Percentiles rank a stretch among this genome's conserved stretches.
These are phyloP conservation scores for Durotheca rogersii DNA, from an alignment of 495 filamentous ascomycete genomes.

Conservation along the genomic window DNA sequence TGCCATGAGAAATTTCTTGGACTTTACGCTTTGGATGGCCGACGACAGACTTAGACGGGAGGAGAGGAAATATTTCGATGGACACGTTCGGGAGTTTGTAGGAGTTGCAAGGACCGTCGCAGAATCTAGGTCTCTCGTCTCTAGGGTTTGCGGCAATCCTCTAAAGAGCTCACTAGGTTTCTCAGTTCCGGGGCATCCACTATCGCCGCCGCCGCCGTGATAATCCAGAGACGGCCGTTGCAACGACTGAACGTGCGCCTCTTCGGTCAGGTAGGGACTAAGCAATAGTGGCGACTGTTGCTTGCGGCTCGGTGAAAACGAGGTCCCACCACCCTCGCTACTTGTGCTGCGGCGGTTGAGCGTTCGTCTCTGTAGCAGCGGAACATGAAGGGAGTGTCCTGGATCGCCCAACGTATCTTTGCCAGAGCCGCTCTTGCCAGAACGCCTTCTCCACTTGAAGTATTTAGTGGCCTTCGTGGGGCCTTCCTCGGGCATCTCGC, in stretches of 20 bases:
- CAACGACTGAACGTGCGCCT: constrained; percentile 45
- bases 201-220: constrained; percentile 1
- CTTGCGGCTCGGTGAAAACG: constrained; percentile 19
- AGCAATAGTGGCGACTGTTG: constrained; percentile 11
- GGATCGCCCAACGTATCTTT: constrained; percentile 17
- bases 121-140: constrained; percentile 2
- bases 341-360: constrained; percentile 21
- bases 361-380: constrained; percentile 32
- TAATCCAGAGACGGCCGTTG: constrained; percentile 31
- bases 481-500: constrained; percentile 38
- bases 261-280: constrained; percentile 48
- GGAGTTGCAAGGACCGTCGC: constrained; percentile 6
- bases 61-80: background rate
- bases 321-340: constrained; percentile 28
- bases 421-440: constrained; percentile 38
- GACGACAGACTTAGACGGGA: constrained; percentile 7
- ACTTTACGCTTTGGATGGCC: background rate
- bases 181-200: constrained; percentile 7
- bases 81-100: background rate
- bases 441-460: constrained; percentile 43
- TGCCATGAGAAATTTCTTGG: constrained; percentile 28
- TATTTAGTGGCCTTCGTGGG: constrained; percentile 34
- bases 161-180: background rate
- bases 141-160: constrained; percentile 9
- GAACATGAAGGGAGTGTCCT: constrained; percentile 28